Base-by-base conservation (phyloP, 2,329 filamentous ascomycete genomes). In the Aciculosporium take region DNA sequence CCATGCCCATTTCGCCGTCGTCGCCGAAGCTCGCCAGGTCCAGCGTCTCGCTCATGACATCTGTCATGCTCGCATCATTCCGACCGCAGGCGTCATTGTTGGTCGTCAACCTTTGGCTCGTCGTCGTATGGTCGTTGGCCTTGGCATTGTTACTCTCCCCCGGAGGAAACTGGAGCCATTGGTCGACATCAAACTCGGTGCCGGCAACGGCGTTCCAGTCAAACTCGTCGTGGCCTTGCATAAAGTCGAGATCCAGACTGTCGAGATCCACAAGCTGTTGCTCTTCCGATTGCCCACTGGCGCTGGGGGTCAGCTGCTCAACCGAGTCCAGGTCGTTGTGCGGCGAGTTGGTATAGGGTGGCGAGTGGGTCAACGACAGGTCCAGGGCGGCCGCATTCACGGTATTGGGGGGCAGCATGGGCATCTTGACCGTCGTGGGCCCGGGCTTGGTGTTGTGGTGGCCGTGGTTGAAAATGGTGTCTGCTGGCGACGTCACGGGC, bases 101-200 rank as follows among this genome's bases (percentile, higher is more conserved):
- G 17, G n/a, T n/a, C n/a, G n/a, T n/a, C n/a, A n/a, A n/a, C 5
- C 12, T 13, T 18, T 2, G 23, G 13, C 7, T 33, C 25, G 12
- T 33, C 33, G 7, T 15, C 17, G 23, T 17, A 10, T 8, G 24
- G 20, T 55, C 55, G 21, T 63, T 62, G n/a, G 61, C 62, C 5
- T 54, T 50, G 28, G 61, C 63, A 7, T 53, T 64, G 9, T 62
- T 61, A 6, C 64, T 67, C 38, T 74, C 71, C 2, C 64, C 63
- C 5, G 71, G 71, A 46, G 71, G 71, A 46, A 74, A 76, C 45
- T 76, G 68, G 18, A 76, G 60, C 69, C 71, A 76, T 49, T 75
- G 70, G 43, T 74, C 71, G 40, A 75, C 71, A 42, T 76, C 71
- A 44, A 75, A 67, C 45, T 72, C 71, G 7, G 68, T 66, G 5